Percentiles rank a stretch among this genome's conserved stretches.
Conservation (phyloP, 768 basidiomycete genomes). For the Agrocybe pediades region DNA sequence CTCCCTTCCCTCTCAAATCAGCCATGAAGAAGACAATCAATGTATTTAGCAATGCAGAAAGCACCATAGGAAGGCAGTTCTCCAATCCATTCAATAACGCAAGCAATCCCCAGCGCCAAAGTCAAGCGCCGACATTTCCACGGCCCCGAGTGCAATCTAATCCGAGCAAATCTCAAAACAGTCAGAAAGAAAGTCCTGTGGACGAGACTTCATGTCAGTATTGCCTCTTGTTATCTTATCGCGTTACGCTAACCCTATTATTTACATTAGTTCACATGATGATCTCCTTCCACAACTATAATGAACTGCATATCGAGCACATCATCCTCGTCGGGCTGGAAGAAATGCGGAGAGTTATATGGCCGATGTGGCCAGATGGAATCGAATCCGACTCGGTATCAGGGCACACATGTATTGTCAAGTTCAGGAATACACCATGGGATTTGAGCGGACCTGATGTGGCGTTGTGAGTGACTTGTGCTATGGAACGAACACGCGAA, state of each 20-base stretch:
- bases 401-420: conserved; percentile 58
- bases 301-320: conserved; percentile 63
- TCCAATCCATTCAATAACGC: conserved; percentile 38
- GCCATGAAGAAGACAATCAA: conserved; percentile 53
- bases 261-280: conserved; percentile 64
- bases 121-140: conserved; percentile 15
- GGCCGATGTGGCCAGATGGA: conserved; percentile 72
- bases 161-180: conserved; percentile 20
- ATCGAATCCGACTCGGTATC: conserved; percentile 45
- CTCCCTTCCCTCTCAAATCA: conserved; percentile 46
- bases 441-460: conserved; percentile 54
- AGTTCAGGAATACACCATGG: conserved; percentile 72
- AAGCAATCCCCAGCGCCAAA: conserved; percentile 9
- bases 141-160: conserved; percentile 32
- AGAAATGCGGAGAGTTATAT: conserved; percentile 57
- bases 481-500: conserved; percentile 2
- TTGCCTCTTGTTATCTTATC: background rate
- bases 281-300: conserved; percentile 65
- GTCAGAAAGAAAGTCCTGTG: conserved; percentile 13
- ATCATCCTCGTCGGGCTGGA: conserved; percentile 51
- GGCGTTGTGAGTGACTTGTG: conserved; percentile 43
- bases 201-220: conserved; percentile 14
- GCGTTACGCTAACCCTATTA: conserved; percentile 1
- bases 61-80: conserved; percentile 37
- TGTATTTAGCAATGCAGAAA: conserved; percentile 23